Evolutionary conservation across 1,284 basidiomycete species (phyloP), one percentile per base, ranked within the genome.

Genomic region (Stereum hirsutum): DNA sequence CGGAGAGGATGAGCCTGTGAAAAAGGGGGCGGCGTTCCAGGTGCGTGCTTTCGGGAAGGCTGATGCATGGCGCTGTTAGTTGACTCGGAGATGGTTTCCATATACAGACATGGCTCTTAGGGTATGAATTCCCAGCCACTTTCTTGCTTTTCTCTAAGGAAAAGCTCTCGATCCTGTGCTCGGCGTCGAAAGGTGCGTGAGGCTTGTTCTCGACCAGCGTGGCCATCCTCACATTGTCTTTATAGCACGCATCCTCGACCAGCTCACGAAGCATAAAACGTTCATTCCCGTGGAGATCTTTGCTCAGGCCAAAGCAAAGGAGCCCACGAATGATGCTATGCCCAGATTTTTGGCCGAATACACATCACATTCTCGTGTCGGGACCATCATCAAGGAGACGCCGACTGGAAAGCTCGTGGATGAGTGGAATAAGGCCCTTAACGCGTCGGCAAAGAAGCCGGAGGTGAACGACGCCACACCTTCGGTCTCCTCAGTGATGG

Each of bases 91-190:
- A 32, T 26, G 38, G 25, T 17, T 28, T 21, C 6, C 32, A 15
- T 8, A 19, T 15, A 33, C 50, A 95, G 91, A 92, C 90, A 53
- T 97, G 91, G 87, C 72, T 98, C 7, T 75, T 98, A 26, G 95
- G 93, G 20, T 98, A 93, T 62, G 95, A 98, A 62, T 98, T 98
- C 57, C 94, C 94, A 0, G 92, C 91, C 0, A 97, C 94, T 0
- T 70, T 98, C 34, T 77, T 94, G 45, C 65, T 95, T 27, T 86
- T 98, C 52, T 75, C 84, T 52, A 81, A 82, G 54, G 69, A 81
- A 42, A 84, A 78, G 55, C 65, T 97, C 24, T 74, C 70, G 24
- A 86, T 97, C 45, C 68, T 97, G 32, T 93, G 89, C 51, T 95
- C 91, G 17, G 77, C 85, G 3, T 87, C 85, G 25, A 97, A 98